Base-by-base conservation (phyloP, 2,329 filamentous ascomycete species). In the Aureobasidium vineae region DNA sequence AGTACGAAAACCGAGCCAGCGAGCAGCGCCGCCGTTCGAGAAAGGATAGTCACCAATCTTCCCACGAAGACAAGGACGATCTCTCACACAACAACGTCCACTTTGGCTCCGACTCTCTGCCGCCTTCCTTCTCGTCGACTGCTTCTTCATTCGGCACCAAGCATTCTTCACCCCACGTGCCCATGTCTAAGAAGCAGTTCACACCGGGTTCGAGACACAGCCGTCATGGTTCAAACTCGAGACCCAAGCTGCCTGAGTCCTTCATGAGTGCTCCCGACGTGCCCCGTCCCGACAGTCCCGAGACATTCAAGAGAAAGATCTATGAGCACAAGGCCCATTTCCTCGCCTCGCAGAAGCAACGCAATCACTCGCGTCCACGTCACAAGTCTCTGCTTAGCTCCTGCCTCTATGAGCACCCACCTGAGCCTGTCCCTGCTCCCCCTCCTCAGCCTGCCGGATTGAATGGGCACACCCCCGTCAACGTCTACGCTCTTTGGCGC, bases 321-420 rank as follows among this genome's bases (percentile, higher is more conserved):
- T 7, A 53, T 21, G 52, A 57, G 50, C 36, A 65, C 41, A 65
- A 57, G 23, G 52, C 63, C n/a, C 41, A 53, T 19, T 65, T 57
- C 41, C 23, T 57, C 16, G 50, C 28, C 11, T 54, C 49, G 3
- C 61, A 65, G 45, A 49, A 65, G 50, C 63, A 65, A 19, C 49
- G 47, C 13, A 64, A 11, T 8, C 19, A 43, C 13, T 53, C 61
- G 8, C 61, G 49, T 19, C 26, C 49, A 1, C 61, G 61, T 10
- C 49, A 53, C 61, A 64, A 54, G 49, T 64, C 61, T 16, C 49
- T 53, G 11, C 43, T 64, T 3, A 54, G 49, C 49, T 53, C 61
- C 28, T 19, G 23, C n/a, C 33, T 53, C 16, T 54, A 31, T 36
- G 61, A 52, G 19, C 45, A 63, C 11, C 45, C 41, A 4, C 41